Conservation (phyloP, 176 grass and related monocot species). For the Oryza punctata region DNA sequence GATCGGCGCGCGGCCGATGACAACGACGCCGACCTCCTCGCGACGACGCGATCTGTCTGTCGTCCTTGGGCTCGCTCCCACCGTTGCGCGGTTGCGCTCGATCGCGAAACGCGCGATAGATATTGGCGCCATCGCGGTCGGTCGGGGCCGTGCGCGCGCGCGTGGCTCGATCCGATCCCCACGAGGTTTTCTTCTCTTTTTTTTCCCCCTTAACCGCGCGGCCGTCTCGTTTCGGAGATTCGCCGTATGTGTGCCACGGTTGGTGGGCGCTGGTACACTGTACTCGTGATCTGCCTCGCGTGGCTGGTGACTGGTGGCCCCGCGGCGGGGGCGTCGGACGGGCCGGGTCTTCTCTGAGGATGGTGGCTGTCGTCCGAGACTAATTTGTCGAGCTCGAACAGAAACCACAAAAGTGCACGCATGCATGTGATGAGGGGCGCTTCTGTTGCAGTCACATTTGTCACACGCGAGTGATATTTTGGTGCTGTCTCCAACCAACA, state of each 20-base stretch:
- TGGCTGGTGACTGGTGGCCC: too few relatives aligned
- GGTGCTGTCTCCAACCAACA: background rate
- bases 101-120: background rate
- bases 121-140: too few relatives aligned
- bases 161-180: too few relatives aligned
- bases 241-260: background rate
- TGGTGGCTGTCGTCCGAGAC: background rate
- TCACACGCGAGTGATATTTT: background rate
- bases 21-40: background rate
- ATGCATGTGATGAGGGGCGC: background rate
- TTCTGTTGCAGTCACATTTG: background rate
- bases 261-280: background rate
- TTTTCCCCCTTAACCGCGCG: too few relatives aligned
- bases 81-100: background rate
- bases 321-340: background rate
- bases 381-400: background rate
- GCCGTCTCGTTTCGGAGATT: background rate
- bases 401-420: background rate
- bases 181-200: background rate
- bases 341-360: background rate
- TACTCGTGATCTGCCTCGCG: background rate
- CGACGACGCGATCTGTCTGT: too few relatives aligned
- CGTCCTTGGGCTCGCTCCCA: too few relatives aligned
- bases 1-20: too few relatives aligned
- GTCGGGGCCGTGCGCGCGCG: too few relatives aligned